These are phyloP conservation scores for Allomyces javanicus DNA, from an alignment of 192 early-diverging fungal species.

Conservation along the genomic window DNA sequence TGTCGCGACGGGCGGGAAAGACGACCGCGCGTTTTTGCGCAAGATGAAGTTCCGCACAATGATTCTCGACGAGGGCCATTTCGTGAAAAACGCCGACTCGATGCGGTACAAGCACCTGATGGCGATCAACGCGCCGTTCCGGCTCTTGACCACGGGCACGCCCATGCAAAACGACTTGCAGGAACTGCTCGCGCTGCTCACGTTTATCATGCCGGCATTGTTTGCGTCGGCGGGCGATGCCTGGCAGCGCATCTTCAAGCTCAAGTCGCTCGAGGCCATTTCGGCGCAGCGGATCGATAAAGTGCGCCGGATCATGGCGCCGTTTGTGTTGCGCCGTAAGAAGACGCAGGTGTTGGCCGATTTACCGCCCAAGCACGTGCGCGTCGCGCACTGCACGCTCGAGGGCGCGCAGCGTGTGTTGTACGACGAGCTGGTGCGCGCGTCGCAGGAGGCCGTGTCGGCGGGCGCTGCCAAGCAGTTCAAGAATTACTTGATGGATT, in stretches of 20 bases:
- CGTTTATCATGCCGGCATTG: slow-evolving; percentile 66
- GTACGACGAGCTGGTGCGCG: slow-evolving; percentile 26
- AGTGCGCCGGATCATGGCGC: slow-evolving; percentile 63
- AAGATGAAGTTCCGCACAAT: slow-evolving; percentile 38
- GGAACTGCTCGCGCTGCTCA: slow-evolving; percentile 63
- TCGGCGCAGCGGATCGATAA: slow-evolving; percentile 44
- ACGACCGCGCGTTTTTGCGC: slow-evolving; percentile 55
- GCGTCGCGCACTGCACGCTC: slow-evolving; percentile 27
- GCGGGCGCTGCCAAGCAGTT: slow-evolving; percentile 3
- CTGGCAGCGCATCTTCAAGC: slow-evolving; percentile 34
- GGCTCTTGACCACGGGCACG: slow-evolving; percentile 65
- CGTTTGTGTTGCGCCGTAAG: slow-evolving; percentile 68
- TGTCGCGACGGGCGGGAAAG: slow-evolving; percentile 41
- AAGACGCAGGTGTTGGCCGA: slow-evolving; percentile 51
- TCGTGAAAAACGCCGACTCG: slow-evolving; percentile 74
- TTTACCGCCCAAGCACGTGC: slow-evolving; percentile 38
- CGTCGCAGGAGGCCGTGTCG: not conserved
- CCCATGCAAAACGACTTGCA: slow-evolving; percentile 73
- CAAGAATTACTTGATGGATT: slow-evolving; percentile 42
- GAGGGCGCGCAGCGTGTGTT: slow-evolving; percentile 23
- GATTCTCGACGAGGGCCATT: slow-evolving; percentile 78
- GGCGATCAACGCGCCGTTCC: slow-evolving; percentile 32
- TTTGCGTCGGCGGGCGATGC: slow-evolving; percentile 39
- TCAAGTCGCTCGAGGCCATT: slow-evolving; percentile 19
- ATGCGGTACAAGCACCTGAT: slow-evolving; percentile 59